Percentiles rank a stretch among this genome's conserved stretches.
Conservation (phyloP, 208 protist species). For the Herpetomonas tarakana region DNA sequence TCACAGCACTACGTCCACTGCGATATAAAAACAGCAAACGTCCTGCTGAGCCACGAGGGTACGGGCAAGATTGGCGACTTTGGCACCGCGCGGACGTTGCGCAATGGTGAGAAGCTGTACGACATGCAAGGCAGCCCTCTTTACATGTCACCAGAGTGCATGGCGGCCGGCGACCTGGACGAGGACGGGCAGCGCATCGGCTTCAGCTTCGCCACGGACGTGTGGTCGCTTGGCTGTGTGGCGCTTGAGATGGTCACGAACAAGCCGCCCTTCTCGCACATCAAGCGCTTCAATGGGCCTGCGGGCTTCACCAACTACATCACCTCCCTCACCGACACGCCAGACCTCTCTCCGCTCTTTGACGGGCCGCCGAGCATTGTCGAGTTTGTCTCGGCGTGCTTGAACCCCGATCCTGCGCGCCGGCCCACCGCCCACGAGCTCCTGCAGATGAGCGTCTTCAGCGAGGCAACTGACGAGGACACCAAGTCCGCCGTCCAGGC, state of each 20-base stretch:
- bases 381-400: constrained; percentile 83
- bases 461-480: constrained; percentile 56
- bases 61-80: constrained; percentile 92
- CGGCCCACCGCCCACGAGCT: constrained; percentile 72
- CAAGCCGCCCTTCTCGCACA: constrained; percentile 82
- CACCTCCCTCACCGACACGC: constrained; percentile 75
- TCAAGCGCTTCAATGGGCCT: constrained; percentile 63
- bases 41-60: constrained; percentile 77
- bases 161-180: constrained; percentile 70
- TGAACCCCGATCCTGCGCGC: constrained; percentile 66
- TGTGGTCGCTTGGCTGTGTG: constrained; percentile 88
- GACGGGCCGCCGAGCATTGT: constrained; percentile 55
- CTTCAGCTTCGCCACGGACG: constrained; percentile 81
- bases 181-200: constrained; percentile 68
- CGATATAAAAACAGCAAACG: constrained; percentile 93
- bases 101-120: constrained; percentile 60
- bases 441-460: constrained; percentile 76
- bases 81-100: constrained; percentile 74
- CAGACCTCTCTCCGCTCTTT: constrained; percentile 80
- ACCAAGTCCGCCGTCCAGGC: constrained; percentile 70
- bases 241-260: constrained; percentile 87
- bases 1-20: constrained; percentile 86
- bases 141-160: constrained; percentile 90
- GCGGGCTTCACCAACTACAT: constrained; percentile 76
- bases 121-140: constrained; percentile 85